Evolutionary conservation across 2,329 filamentous ascomycete genomes (phyloP).

Genomic region (Paramyrothecium roridum): DNA sequence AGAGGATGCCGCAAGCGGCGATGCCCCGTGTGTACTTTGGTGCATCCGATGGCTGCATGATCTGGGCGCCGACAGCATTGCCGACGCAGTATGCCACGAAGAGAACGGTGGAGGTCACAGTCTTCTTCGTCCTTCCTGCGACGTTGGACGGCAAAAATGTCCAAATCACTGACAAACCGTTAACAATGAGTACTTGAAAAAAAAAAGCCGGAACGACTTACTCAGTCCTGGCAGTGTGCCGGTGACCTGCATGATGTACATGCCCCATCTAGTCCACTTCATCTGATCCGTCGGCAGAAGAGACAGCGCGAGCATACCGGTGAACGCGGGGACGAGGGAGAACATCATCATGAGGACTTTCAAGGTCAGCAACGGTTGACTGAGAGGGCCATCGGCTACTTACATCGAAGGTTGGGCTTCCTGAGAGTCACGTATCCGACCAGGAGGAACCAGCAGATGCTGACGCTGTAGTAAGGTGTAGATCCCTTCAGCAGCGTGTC

Average conservation of each 20-base stretch:
- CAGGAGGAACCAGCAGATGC: slow-evolving; percentile 23
- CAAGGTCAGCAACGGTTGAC: neutral
- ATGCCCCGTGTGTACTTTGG: slow-evolving; percentile 15
- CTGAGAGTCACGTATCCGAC: slow-evolving; percentile 17
- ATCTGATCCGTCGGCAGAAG: slow-evolving; percentile 19
- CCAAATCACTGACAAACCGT: slow-evolving; percentile 20
- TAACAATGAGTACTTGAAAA: neutral
- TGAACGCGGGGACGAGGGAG: slow-evolving; percentile 24
- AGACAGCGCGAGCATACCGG: slow-evolving; percentile 24
- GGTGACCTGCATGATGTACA: slow-evolving; percentile 24
- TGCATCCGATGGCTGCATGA: slow-evolving; percentile 17
- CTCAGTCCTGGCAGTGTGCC: slow-evolving; percentile 20
- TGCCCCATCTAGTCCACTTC: slow-evolving; percentile 27
- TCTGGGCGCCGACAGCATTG: slow-evolving; percentile 17
- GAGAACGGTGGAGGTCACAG: slow-evolving; percentile 15
- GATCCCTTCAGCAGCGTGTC: slow-evolving; percentile 28
- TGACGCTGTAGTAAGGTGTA: slow-evolving; percentile 21
- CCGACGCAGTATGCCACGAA: slow-evolving; percentile 18
- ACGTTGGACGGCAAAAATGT: slow-evolving; percentile 32
- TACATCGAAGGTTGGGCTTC: slow-evolving; percentile 23
- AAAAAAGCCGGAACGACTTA: slow-evolving; percentile 3
- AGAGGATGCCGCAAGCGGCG: slow-evolving; percentile 17
- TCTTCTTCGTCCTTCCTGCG: slow-evolving; percentile 34
- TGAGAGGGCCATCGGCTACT: slow-evolving; percentile 1
- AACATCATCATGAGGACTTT: slow-evolving; percentile 22